Base-by-base conservation (phyloP, 495 filamentous ascomycete genomes). In the Penicillium roqueforti region DNA sequence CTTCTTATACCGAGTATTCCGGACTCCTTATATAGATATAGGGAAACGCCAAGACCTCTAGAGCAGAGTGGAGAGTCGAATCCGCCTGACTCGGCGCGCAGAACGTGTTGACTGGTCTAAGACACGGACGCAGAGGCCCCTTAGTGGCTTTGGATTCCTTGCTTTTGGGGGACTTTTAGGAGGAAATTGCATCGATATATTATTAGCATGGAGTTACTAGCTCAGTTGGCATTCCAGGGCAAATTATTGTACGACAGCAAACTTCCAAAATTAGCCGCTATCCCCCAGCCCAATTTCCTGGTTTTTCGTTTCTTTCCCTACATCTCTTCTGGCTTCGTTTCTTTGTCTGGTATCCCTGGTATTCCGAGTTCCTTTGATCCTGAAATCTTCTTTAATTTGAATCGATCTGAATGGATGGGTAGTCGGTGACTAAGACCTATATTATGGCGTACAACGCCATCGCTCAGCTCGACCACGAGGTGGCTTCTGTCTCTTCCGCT, bases 391-490 rank as follows among this genome's bases (percentile, higher is more conserved):
- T 10, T 38, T 19, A 37, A 49, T 48, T 23, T 22, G 28, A 50
- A 38, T 45, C 11, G 16, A 42, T 31, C 51, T 54, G 51, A 19
- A 54, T 54, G 51, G 51, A 54, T 54, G 51, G 51, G 46, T 16
- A 47, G 29, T 28, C 28, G 36, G 45, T 50, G 53, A 41, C 16
- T 10, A 36, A 18, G 26, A 36, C 38, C 19, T 46, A 28, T 39
- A 68, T 55, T 47, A 80, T 80, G 77, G 71, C 72, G 28, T 78
- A 78, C 68, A 76, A 73, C 57, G 68, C 73, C 51, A 61, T 79
- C 55, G 70, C 70, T 34, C 76, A 78, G 51, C 50, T 62, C 49
- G 71, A 77, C 52, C 63, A 57, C 31, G 70, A 76, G 54, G 62
- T 74, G 51, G 67, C 63, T 41, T 76, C 71, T 23, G 57, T 72